phyloP scores from a whole-genome alignment of 169 alveolate genomes.

The Eimeria sp. region DNA sequence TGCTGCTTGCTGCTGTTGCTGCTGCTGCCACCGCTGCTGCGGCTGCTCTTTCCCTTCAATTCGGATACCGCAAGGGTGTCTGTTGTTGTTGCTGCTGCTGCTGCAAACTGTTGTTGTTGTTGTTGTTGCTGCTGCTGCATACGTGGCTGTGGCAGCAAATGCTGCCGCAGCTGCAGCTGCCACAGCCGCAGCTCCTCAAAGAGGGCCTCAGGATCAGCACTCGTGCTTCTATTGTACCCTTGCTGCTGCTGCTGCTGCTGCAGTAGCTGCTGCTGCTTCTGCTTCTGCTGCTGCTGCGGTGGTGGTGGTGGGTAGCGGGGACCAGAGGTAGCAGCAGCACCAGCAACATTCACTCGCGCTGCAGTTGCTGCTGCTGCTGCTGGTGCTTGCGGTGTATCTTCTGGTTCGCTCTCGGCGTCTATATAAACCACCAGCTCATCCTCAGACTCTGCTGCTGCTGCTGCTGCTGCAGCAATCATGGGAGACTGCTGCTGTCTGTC shows the following conservation, averaged over 20 bases:
- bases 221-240: background rate
- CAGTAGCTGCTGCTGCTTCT: background rate
- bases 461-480: too few relatives aligned
- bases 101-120: background rate
- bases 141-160: background rate
- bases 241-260: conserved; percentile 43
- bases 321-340: background rate
- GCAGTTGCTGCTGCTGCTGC: conserved; percentile 21
- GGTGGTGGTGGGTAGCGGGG: background rate
- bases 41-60: background rate
- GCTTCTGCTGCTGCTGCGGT: background rate
- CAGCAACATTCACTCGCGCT: background rate
- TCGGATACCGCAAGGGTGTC: background rate
- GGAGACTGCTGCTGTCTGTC: too few relatives aligned
- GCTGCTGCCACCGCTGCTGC: conserved; percentile 35
- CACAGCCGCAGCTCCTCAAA: background rate
- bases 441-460: conserved; percentile 15
- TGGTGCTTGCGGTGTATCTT: background rate
- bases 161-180: conserved; percentile 66
- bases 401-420: conserved; percentile 27
- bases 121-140: conserved; percentile 10
- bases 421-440: conserved; percentile 31
- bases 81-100: conserved; percentile 27
- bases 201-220: background rate
- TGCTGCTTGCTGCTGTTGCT: background rate